Conservation (phyloP, 208 protist genomes). For the Borovskyia barvae region DNA sequence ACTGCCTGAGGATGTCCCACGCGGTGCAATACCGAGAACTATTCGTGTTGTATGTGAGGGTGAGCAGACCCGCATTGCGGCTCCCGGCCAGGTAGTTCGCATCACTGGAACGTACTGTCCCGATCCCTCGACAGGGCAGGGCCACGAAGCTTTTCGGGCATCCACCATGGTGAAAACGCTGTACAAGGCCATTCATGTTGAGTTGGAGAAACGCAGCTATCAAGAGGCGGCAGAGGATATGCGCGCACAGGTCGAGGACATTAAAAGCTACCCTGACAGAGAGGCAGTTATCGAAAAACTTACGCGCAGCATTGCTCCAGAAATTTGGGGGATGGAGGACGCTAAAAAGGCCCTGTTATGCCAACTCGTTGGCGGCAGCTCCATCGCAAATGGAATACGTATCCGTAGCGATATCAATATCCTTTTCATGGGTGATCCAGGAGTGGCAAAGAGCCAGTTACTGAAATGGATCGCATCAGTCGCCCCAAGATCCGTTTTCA, state of each 20-base stretch:
- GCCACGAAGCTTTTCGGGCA: slow-evolving; percentile 77
- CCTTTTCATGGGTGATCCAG: slow-evolving; percentile 99
- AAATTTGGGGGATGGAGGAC: slow-evolving; percentile 98
- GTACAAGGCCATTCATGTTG: slow-evolving; percentile 71
- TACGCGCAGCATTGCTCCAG: slow-evolving; percentile 93
- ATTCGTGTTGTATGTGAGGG: slow-evolving; percentile 86
- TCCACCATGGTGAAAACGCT: slow-evolving; percentile 88
- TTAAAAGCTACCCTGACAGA: slow-evolving; percentile 73
- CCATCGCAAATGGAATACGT: slow-evolving; percentile 94
- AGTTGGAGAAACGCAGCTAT: slow-evolving; percentile 86
- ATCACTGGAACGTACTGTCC: slow-evolving; percentile 84
- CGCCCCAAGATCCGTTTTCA: slow-evolving; percentile 97
- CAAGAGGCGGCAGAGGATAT: slow-evolving; percentile 74
- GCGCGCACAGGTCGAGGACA: slow-evolving; percentile 59
- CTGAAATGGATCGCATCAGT: slow-evolving; percentile 98
- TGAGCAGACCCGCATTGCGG: slow-evolving; percentile 75
- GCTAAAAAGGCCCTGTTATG: slow-evolving; percentile 98
- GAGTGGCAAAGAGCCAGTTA: slow-evolving; percentile 98
- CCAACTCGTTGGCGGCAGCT: slow-evolving; percentile 98
- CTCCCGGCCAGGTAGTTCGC: slow-evolving; percentile 76
- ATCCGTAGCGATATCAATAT: slow-evolving; percentile 98
- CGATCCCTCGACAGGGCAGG: slow-evolving; percentile 80
- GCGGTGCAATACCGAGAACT: slow-evolving; percentile 82
- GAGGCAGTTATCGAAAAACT: slow-evolving; percentile 96
- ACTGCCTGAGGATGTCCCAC: slow-evolving; percentile 83